These are phyloP conservation scores for Pinus tabuliformis DNA, from an alignment of 75 land plant species.

Conservation along the genomic window DNA sequence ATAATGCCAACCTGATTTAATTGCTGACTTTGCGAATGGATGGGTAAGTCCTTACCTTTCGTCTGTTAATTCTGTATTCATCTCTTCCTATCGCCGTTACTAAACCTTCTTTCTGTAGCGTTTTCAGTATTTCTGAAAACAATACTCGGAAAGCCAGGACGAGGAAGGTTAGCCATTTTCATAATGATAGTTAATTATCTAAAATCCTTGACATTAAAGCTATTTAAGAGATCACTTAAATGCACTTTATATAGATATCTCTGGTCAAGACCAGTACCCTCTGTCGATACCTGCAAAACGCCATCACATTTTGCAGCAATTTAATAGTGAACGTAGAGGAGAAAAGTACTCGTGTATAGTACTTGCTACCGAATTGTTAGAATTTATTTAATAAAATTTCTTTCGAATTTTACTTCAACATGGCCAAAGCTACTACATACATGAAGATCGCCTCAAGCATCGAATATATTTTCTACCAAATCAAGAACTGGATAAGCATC, in stretches of 20 bases:
- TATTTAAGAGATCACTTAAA: too few species aligned
- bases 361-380: too few species aligned
- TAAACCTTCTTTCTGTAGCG: slow-evolving; percentile 55
- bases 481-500: background rate
- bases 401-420: too few species aligned
- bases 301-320: background rate
- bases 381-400: too few species aligned
- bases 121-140: slow-evolving; percentile 52
- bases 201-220: too few species aligned
- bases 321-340: background rate
- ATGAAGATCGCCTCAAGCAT: background rate
- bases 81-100: slow-evolving; percentile 40
- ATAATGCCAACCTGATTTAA: background rate
- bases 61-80: slow-evolving; percentile 39
- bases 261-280: slow-evolving; percentile 34
- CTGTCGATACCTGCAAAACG: slow-evolving; percentile 41
- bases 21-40: too few species aligned
- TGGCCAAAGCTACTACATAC: too few species aligned
- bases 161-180: too few species aligned
- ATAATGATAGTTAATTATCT: too few species aligned
- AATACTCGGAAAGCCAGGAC: background rate
- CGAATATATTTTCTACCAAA: background rate
- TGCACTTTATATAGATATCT: too few species aligned
- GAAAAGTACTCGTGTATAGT: background rate
- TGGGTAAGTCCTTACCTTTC: slow-evolving; percentile 23